Percentiles rank a stretch among this genome's conserved stretches.
Conservation (phyloP, 2,329 filamentous ascomycete genomes). For the Mariannaea elegans region DNA sequence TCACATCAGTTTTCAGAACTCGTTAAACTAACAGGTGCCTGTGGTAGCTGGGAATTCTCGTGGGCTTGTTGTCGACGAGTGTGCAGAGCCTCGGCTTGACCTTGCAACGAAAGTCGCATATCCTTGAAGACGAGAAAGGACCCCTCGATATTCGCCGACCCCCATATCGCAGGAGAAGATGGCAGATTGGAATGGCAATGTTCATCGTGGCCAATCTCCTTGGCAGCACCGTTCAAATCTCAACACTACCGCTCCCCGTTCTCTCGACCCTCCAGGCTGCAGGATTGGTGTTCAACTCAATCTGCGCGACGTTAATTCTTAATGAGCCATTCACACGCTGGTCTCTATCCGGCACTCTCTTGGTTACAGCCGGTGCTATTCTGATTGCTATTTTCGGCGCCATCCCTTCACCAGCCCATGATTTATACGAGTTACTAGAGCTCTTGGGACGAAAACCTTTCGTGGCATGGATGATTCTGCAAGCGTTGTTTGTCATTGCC, state of each 20-base stretch:
- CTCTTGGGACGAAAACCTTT: conserved; percentile 80
- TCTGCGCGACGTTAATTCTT: conserved; percentile 92
- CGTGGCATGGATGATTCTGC: conserved; percentile 87
- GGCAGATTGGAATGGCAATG: conserved; percentile 98
- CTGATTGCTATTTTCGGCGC: conserved; percentile 95
- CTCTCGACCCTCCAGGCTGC: conserved; percentile 95
- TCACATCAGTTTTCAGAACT: background rate
- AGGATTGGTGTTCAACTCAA: conserved; percentile 97
- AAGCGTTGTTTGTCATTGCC: conserved; percentile 74
- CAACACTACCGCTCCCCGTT: conserved; percentile 91
- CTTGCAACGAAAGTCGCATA: conserved; percentile 96
- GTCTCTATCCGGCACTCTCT: conserved; percentile 87
- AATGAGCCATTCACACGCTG: conserved; percentile 93
- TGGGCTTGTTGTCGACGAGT: conserved; percentile 92
- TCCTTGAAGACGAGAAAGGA: conserved; percentile 94
- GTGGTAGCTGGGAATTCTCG: conserved; percentile 84
- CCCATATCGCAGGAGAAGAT: conserved; percentile 88
- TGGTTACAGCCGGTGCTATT: conserved; percentile 88
- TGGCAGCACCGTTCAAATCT: conserved; percentile 97
- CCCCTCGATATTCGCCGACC: conserved; percentile 81
- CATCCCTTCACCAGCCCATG: conserved; percentile 92
- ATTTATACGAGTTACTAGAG: conserved; percentile 79
- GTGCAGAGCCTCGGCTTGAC: conserved; percentile 95
- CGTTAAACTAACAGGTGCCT: conserved; percentile 32
- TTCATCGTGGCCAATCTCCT: conserved; percentile 95